Conservation (phyloP, 2,329 filamentous ascomycete species). For the Apiospora phragmitis region DNA sequence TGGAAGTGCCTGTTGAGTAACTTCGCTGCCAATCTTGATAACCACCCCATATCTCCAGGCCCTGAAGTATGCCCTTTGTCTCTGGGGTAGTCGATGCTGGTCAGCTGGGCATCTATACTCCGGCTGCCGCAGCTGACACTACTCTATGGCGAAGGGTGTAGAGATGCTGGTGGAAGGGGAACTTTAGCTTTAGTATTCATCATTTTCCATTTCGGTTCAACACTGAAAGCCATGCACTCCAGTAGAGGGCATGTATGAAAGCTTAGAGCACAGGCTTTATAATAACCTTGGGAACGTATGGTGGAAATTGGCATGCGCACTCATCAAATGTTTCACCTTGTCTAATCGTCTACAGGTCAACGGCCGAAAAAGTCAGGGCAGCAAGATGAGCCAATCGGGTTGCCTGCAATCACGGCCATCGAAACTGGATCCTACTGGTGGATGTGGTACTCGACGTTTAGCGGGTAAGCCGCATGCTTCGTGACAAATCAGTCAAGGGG, state of each 20-base stretch:
- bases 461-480: no score
- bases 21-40: not conserved
- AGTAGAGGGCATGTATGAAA: no score
- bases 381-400: not conserved
- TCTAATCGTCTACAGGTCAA: not conserved
- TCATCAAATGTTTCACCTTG: not conserved
- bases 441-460: no score
- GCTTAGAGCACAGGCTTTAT: no score
- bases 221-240: no score
- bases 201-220: no score
- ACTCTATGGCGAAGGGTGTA: no score
- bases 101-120: no score
- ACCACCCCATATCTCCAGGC: not conserved
- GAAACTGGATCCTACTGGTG: not conserved
- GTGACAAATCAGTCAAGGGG: not conserved
- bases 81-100: not conserved
- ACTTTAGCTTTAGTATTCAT: no score
- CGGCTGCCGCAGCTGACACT: no score
- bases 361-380: not conserved
- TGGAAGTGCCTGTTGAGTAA: slow-evolving; percentile 10
- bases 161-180: no score
- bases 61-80: not conserved
- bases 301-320: not conserved
- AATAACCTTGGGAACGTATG: not conserved
- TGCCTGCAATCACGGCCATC: not conserved